Base-by-base conservation (phyloP, 148 eudicot species). In the Silene conica region DNA sequence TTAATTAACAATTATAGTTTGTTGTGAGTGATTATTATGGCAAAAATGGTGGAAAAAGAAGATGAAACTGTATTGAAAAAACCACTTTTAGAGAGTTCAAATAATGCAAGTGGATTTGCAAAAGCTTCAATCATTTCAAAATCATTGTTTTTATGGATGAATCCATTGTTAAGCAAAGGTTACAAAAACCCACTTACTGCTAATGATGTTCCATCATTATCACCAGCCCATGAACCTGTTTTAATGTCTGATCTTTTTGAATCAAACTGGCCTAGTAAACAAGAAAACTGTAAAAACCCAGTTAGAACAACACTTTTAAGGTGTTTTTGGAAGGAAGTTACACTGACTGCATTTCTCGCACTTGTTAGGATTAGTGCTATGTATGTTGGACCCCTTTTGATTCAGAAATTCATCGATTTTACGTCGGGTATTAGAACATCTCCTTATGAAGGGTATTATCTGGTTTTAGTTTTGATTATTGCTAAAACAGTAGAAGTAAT, bases 101-200 rank as follows among this genome's bases (percentile, higher is more conserved):
- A 58, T 21, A 77, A 58, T 21, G 82, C 83, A 9, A 91, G 81
- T 66, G 87, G 82, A 13, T 94, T 76, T 80, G 93, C 92, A 25
- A 77, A 84, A 23, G 97, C 96, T 63, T 91, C 98, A 46, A 4
- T 86, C 20, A 4, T 85, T 2, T 89, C 98, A 0, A 91, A 87
- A 75, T 67, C 86, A 2, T 89, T 94, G 67, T 94, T 87, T 86
- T 4, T 89, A 20, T 94, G 98, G 98, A 70, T 94, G 90, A 91
- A 89, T 71, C 97, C 98, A 12, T 58, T 94, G 4, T 79, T 91
- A 23, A 76, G 76, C 20, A 87, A 89, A 82, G 98, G 98, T 6
- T 87, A 85, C 67, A 87, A 75, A 63, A 38, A 81, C 15, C 93
- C 97, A 28, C 82, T 94, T 31, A 85, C 76, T 19, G 73, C 85